Conservation (phyloP, 345 rosid species). For the Arabidopsis suecica region DNA sequence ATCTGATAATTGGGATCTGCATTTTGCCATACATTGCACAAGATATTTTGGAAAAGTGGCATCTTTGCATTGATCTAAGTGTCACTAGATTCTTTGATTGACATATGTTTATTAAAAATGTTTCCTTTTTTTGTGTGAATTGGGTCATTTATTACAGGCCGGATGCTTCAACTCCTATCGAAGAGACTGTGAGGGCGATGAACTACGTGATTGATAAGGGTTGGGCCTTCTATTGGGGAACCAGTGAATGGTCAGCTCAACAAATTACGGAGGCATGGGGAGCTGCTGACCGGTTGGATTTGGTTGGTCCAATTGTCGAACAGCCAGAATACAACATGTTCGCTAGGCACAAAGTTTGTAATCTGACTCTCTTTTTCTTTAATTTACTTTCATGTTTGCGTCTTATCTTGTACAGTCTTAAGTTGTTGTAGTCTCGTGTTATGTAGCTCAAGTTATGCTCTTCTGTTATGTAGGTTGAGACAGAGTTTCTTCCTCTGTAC, state of each 20-base stretch:
- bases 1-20: conserved; percentile 4
- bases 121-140: not conserved
- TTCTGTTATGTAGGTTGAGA: conserved; percentile 70
- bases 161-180: conserved; percentile 81
- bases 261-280: conserved; percentile 99
- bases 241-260: conserved; percentile 98
- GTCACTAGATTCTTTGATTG: not conserved
- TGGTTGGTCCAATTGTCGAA: conserved; percentile 96
- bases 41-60: not conserved
- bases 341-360: conserved; percentile 82
- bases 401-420: not conserved
- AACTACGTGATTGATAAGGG: conserved; percentile 95
- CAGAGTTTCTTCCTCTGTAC: conserved; percentile 88
- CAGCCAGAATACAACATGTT: conserved; percentile 94
- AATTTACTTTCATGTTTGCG: not conserved
- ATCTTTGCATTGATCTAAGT: conserved; percentile 20
- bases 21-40: not conserved
- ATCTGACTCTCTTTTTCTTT: not conserved
- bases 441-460: not conserved
- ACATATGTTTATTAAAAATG: conserved; percentile 23
- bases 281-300: conserved; percentile 75
- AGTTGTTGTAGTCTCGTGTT: too few species aligned
- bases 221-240: conserved; percentile 99
- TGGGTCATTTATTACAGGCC: conserved; percentile 61
- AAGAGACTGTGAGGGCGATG: conserved; percentile 98